Percentiles rank a stretch among this genome's conserved stretches.
Evolutionary conservation across 306 rosid species (phyloP).

Genomic region (Malus asiatica): DNA sequence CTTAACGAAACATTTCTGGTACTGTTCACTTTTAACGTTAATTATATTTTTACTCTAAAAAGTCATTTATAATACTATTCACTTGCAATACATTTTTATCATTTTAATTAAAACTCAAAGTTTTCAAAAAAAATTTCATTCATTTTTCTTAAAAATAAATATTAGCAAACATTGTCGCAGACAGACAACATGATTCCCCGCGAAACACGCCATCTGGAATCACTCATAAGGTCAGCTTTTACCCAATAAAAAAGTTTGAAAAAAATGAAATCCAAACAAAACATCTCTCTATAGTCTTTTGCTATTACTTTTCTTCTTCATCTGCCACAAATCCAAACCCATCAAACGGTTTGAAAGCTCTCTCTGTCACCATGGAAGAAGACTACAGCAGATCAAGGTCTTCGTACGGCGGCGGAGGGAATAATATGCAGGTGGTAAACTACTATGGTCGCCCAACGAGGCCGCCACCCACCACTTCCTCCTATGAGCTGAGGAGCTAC

Average conservation of each 20-base stretch:
- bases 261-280: conserved; percentile 3
- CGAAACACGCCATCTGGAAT: conserved; percentile 35
- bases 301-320: not conserved
- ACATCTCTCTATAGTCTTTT: not conserved
- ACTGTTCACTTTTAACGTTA: too few species aligned
- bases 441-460: conserved; percentile 47
- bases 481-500: conserved; percentile 46
- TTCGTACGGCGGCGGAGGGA: conserved; percentile 32
- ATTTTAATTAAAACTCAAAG: too few species aligned
- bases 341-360: not conserved
- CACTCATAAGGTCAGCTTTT: conserved; percentile 16
- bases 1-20: accelerated
- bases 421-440: conserved; percentile 53
- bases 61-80: accelerated
- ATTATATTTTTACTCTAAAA: too few species aligned
- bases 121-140: not conserved
- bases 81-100: too few species aligned
- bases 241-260: too few species aligned
- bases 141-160: not conserved
- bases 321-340: not conserved
- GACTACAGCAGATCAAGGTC: conserved; percentile 53
- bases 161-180: not conserved
- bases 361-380: conserved; percentile 40
- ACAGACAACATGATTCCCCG: conserved; percentile 37
- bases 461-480: conserved; percentile 11